A percentile compares a stretch with the other conserved stretches of the same genome.
Evolutionary conservation across 345 rosid genomes (phyloP).

Genomic region (Eutrema japonicum): DNA sequence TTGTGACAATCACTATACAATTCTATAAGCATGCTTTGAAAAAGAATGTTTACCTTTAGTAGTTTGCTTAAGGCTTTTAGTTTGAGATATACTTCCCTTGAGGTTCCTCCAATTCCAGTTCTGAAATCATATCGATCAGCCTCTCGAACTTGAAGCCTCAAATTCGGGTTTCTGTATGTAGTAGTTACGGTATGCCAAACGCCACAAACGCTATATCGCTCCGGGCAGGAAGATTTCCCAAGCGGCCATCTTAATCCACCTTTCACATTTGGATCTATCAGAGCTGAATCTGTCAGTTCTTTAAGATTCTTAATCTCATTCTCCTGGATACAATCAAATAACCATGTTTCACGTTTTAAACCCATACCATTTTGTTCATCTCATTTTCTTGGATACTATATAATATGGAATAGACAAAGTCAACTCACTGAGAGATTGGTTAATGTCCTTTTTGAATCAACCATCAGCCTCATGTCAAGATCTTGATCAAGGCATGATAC

Average conservation of each 20-base stretch:
- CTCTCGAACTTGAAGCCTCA: conserved; percentile 55
- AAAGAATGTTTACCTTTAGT: conserved; percentile 19
- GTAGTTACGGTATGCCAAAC: conserved; percentile 54
- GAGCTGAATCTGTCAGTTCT: conserved; percentile 53
- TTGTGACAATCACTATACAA: conserved; percentile 1
- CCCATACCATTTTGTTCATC: background rate
- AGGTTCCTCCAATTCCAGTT: conserved; percentile 45
- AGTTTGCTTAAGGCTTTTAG: conserved; percentile 46
- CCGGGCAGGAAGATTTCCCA: conserved; percentile 48
- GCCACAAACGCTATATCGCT: conserved; percentile 51
- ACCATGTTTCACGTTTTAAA: background rate
- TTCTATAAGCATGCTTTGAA: conserved; percentile 11
- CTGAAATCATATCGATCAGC: conserved; percentile 65
- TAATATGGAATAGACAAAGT: background rate
- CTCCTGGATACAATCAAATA: conserved; percentile 50
- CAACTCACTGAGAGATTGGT: conserved; percentile 51
- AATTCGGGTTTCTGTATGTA: conserved; percentile 43
- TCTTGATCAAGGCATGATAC: conserved; percentile 63
- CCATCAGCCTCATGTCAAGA: conserved; percentile 66
- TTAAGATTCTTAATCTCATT: conserved; percentile 53
- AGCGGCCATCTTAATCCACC: conserved; percentile 76
- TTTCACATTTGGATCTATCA: conserved; percentile 58
- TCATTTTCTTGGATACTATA: background rate
- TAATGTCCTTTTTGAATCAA: conserved; percentile 55
- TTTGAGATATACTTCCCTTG: conserved; percentile 52